Evolutionary conservation across 1,139 yeast genomes (phyloP), one percentile per base, ranked within the genome.

Genomic region (Barnettozyma hawaiiensis): DNA sequence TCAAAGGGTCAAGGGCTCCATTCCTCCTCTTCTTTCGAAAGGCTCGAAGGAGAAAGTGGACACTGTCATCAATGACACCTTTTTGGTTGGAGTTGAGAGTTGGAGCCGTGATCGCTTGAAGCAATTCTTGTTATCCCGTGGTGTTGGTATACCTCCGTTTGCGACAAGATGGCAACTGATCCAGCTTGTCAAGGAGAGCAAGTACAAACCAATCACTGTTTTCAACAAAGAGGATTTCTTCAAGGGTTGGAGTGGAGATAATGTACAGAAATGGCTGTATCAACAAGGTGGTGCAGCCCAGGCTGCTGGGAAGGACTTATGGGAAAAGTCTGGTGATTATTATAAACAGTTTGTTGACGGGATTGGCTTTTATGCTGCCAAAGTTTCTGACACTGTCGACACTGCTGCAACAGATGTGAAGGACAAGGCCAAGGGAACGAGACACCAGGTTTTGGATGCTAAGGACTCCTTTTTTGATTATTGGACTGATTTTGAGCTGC

Each of bases 401-500:
- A 47, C 48, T 24, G 53, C 44, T 3, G 29, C 48, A n/a, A 45
- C 50, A 23, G 53, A 55, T 18, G 52, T 58, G n/a, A 48, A 52
- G 12, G 44, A 32, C 8, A 31, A 23, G 23, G 29, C 37, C 7
- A 47, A 48, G 24, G 43, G 42, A 12, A 57, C 57, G 14, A 51
- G 54, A 4, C 60, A 60, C 34, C 48, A 47, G 8, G 35, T 45
- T 10, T 47, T 51, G 21, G 52, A 47, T 8, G 54, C 58, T 44
- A 62, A 64, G 37, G 65, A 66, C 35, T 62, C 69, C 10, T 57
- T 65, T 35, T 72, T 75, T 51, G 67, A 69, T 37, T 61, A 69
- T 28, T 79, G 82, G 79, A 65, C 77, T 19, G 70, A 69, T 32
- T 69, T 71, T 26, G 86, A 81, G 50, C 62, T 81, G 51, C 69